Base-by-base conservation (phyloP, 1,139 yeast species). In the Protomyces macrosporus region DNA sequence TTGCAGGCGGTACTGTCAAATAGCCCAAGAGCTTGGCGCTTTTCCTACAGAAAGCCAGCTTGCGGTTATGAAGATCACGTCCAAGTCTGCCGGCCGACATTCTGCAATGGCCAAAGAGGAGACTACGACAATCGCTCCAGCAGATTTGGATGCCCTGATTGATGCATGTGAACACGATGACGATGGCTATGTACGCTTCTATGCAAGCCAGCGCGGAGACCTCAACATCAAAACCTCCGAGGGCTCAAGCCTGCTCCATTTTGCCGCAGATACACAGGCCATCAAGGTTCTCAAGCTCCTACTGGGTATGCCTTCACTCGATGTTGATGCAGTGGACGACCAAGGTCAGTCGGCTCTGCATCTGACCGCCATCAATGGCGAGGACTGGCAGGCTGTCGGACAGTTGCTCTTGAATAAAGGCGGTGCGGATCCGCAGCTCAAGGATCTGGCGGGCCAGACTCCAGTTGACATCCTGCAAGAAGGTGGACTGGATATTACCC, bases 241-340 rank as follows among this genome's bases (percentile, higher is more conserved):
- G 35, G 62, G 62, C 32, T 39, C 62, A 14, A 58, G 40, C 10
- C 37, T 58, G 14, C 39, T 58, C 34, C 62, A 58, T 33, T 58
- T 58, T 45, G 62, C 62, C 10, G 62, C 42, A 9, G 62, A 58
- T 33, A 6, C 40, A 16, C 16, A 52, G 14, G 45, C 62, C 32
- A n/a, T 52, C 45, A 40, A 12, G 4, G 53, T 58, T 16, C 45
- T 58, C 32, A 12, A 52, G n/a, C 6, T 42, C 30, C 48, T 58
- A 14, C 42, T 58, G 35, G 14, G 10, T 6, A 42, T 42, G 48
- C 36, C 40, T 36, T 23, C 34, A 3, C 32, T 42, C 5, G 36
- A 52, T 10, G 23, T 52, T 5, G 33, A 58, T 16, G 56, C 54
- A 7, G 55, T 14, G n/a, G 62, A 58, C 23, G 56, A 58, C 37